These are phyloP conservation scores for Clathrus columnatus DNA, from an alignment of 768 basidiomycete genomes.

Conservation along the genomic window DNA sequence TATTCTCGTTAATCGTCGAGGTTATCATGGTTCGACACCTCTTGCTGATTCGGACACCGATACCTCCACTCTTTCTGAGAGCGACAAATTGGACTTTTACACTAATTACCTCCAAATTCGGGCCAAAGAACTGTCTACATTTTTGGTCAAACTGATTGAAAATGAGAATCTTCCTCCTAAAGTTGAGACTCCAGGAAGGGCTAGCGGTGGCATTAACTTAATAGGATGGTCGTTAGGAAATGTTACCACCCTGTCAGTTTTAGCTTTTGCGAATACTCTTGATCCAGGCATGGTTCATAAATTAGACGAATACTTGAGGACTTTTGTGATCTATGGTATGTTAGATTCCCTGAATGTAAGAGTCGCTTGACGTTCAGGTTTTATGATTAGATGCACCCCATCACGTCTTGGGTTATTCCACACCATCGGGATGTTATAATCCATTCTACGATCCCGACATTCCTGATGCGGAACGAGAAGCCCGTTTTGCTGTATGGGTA, in stretches of 20 bases:
- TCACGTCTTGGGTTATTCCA: conserved; percentile 2
- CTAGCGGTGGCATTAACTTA: conserved; percentile 24
- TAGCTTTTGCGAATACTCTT: conserved; percentile 19
- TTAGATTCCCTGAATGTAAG: background rate
- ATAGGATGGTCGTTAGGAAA: conserved; percentile 31
- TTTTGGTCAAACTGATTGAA: conserved; percentile 28
- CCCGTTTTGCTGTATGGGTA: background rate
- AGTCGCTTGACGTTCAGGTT: background rate
- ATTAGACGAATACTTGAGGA: conserved; percentile 20
- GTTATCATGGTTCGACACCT: conserved; percentile 30
- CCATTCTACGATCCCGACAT: conserved; percentile 2
- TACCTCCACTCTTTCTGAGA: background rate
- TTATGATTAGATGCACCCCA: background rate
- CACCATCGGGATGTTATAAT: conserved; percentile 1
- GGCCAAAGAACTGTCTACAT: conserved; percentile 27
- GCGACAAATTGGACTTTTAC: background rate
- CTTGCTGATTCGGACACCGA: conserved; percentile 22
- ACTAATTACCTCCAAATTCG: conserved; percentile 20
- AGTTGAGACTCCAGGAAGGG: conserved; percentile 11
- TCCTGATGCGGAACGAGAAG: background rate
- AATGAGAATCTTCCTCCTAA: conserved; percentile 22
- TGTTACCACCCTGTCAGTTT: conserved; percentile 20
- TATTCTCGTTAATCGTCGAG: conserved; percentile 29
- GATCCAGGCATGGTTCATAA: conserved; percentile 14
- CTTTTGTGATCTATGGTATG: conserved; percentile 24